Percentiles rank a stretch among this genome's conserved stretches.
Evolutionary conservation across 2,329 filamentous ascomycete species (phyloP).

Genomic region (Monosporascus sp.): DNA sequence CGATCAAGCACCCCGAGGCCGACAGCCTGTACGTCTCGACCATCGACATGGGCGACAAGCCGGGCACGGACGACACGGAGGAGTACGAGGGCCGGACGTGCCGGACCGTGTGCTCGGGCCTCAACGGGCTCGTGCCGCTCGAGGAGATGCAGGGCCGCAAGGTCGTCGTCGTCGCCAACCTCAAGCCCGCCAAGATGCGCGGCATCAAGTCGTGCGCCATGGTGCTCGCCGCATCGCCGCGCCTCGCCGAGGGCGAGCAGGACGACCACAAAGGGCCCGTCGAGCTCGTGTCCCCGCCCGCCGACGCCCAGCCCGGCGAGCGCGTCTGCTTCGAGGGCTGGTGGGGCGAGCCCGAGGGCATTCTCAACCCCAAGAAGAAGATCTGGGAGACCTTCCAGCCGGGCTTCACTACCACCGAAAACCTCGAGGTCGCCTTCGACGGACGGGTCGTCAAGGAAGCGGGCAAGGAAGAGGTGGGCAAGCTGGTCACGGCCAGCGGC

Average conservation of each 20-base stretch:
- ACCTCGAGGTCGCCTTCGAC: slow-evolving; percentile 81
- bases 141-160: slow-evolving; percentile 97
- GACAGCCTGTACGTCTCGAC: slow-evolving; percentile 95
- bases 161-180: slow-evolving; percentile 92
- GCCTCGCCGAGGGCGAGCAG: slow-evolving; percentile 71
- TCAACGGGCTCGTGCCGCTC: slow-evolving; percentile 87
- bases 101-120: slow-evolving; percentile 92
- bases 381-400: slow-evolving; percentile 96
- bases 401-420: slow-evolving; percentile 84
- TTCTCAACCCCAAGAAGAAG: slow-evolving; percentile 99
- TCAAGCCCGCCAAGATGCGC: slow-evolving; percentile 99
- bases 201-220: slow-evolving; percentile 71
- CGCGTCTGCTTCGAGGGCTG: slow-evolving; percentile 92
- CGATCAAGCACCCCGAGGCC: slow-evolving; percentile 90
- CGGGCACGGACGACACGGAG: slow-evolving; percentile 80
- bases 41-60: slow-evolving; percentile 85
- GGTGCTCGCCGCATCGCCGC: slow-evolving; percentile 93
- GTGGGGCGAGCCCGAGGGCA: slow-evolving; percentile 85
- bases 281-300: slow-evolving; percentile 83
- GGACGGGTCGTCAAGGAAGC: slow-evolving; percentile 70
- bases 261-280: slow-evolving; percentile 85
- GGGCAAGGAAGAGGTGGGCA: slow-evolving; percentile 61
- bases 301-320: slow-evolving; percentile 74
- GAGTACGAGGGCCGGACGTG: slow-evolving; percentile 89
- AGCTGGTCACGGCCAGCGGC: slow-evolving; percentile 70